Evolutionary conservation across 192 early-diverging fungal species (phyloP).

Genomic region (Rhizophagus prolifer): DNA sequence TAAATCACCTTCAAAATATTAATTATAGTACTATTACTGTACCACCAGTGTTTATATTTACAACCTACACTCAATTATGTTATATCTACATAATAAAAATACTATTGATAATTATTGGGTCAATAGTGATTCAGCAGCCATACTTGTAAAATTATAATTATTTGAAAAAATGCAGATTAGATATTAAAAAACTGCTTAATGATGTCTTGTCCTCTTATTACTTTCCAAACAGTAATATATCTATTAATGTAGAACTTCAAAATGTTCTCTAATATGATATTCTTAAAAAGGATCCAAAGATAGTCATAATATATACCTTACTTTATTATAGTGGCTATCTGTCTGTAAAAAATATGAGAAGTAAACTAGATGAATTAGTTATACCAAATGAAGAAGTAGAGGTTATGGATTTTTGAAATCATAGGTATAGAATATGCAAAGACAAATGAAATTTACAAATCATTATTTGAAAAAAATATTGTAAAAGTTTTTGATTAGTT

Average conservation of each 20-base stretch:
- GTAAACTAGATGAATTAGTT: background rate
- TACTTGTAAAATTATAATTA: background rate
- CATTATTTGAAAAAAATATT: no score
- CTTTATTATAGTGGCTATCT: slow-evolving; percentile 2
- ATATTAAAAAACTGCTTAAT: background rate
- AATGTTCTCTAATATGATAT: background rate
- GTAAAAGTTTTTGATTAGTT: no score
- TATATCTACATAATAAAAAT: background rate
- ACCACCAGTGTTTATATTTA: background rate
- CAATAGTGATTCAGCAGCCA: background rate
- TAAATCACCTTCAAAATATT: no score
- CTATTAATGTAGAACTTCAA: background rate
- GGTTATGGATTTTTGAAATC: background rate
- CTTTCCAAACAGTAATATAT: background rate
- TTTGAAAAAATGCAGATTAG: no score
- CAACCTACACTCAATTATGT: slow-evolving; percentile 13
- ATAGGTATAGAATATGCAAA: no score
- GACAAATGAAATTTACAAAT: no score
- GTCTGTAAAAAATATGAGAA: background rate
- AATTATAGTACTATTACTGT: no score
- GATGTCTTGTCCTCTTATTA: background rate
- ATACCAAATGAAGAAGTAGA: background rate
- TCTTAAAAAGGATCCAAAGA: background rate
- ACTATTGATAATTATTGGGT: slow-evolving; percentile 4
- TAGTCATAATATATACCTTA: background rate